These are phyloP conservation scores for Penicillium samsonianum DNA, from an alignment of 495 filamentous ascomycete genomes.

Conservation along the genomic window DNA sequence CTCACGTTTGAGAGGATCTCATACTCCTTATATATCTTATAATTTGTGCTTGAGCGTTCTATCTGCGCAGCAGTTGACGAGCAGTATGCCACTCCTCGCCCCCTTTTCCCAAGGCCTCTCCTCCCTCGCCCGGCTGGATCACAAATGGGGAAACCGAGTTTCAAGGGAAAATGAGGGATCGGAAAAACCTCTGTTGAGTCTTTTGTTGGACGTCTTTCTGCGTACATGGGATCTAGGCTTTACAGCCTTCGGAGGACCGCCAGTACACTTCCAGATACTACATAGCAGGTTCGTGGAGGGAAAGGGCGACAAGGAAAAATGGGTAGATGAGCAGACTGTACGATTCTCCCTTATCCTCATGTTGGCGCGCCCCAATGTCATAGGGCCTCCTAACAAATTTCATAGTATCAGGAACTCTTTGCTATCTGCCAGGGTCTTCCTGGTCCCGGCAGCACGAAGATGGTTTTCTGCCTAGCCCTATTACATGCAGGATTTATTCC, in stretches of 20 bases:
- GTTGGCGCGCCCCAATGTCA: neutral
- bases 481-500: neutral
- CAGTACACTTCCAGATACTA: constrained; percentile 71
- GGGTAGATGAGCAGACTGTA: constrained; percentile 77
- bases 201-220: constrained; percentile 38
- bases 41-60: neutral
- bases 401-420: neutral
- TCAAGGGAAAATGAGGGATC: neutral
- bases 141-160: neutral
- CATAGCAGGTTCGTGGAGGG: constrained; percentile 66
- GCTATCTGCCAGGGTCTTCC: neutral
- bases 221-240: constrained; percentile 68
- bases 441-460: neutral
- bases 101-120: neutral
- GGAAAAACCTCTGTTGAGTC: neutral
- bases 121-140: neutral
- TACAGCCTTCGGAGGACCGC: constrained; percentile 70
- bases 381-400: neutral
- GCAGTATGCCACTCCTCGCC: neutral
- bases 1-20: neutral
- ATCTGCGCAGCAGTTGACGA: neutral
- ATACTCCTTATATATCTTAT: neutral
- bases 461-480: neutral
- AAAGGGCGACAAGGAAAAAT: constrained; percentile 48
- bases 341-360: neutral